phyloP scores from a whole-genome alignment of 2,329 filamentous ascomycete genomes.

The Nigrograna mackinnonii region DNA sequence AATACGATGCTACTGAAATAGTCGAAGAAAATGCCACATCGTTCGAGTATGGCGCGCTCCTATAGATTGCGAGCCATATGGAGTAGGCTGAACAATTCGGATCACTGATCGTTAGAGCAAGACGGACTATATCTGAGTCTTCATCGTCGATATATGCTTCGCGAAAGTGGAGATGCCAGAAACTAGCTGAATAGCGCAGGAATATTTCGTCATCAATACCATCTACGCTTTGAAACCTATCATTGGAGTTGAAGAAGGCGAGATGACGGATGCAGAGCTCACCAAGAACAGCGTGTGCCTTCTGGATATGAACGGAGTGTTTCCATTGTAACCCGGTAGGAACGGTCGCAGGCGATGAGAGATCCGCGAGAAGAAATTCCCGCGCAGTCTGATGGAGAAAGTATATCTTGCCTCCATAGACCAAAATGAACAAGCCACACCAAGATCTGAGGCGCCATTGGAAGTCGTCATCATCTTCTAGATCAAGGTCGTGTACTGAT shows the following conservation, averaged over 20 bases:
- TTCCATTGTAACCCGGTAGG: background rate
- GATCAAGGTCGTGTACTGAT: no score
- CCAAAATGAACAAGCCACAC: no score
- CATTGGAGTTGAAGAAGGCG: background rate
- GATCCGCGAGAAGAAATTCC: background rate
- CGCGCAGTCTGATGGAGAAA: no score
- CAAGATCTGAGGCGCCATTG: no score
- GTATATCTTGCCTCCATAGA: no score
- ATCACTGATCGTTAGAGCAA: slow-evolving; percentile 11
- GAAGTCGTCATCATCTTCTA: no score
- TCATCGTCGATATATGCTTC: slow-evolving; percentile 8
- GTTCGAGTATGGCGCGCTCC: slow-evolving; percentile 1
- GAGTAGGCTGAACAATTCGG: slow-evolving; percentile 9
- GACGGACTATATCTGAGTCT: slow-evolving; percentile 6
- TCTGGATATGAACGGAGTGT: background rate
- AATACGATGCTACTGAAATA: slow-evolving; percentile 7
- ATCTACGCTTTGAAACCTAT: background rate
- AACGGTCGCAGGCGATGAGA: background rate
- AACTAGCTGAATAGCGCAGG: slow-evolving; percentile 6
- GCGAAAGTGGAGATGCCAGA: slow-evolving; percentile 14
- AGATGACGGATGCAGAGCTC: background rate
- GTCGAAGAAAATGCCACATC: slow-evolving; percentile 1
- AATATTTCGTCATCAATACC: background rate
- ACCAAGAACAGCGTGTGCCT: background rate
- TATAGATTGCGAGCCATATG: slow-evolving; percentile 9